Percentiles rank a stretch among this genome's conserved stretches.
Evolutionary conservation across 148 eudicot species (phyloP).

Genomic region (Simmondsia chinensis): DNA sequence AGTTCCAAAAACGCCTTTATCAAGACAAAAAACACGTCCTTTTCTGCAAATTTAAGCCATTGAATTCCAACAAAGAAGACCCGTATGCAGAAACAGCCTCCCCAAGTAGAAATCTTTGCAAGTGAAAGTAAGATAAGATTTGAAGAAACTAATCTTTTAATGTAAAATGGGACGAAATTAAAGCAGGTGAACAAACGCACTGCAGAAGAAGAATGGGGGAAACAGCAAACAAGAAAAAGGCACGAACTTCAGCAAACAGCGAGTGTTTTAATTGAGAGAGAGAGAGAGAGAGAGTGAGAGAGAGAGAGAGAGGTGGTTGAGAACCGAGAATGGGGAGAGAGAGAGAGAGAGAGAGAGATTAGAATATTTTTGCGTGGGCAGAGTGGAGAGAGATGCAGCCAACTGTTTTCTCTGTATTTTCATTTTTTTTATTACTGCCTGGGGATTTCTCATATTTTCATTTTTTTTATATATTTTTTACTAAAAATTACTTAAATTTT

Average conservation of each 20-base stretch:
- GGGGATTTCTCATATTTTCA: no score
- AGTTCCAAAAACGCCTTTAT: constrained; percentile 19
- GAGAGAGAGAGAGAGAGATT: not conserved
- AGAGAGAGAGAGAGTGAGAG: not conserved
- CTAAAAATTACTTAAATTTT: no score
- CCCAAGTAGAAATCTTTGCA: not conserved
- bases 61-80: constrained; percentile 9
- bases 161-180: constrained; percentile 2
- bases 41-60: not conserved
- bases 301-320: constrained; percentile 7
- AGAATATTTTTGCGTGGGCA: no score
- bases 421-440: no score
- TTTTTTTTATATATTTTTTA: no score
- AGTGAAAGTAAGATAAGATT: constrained; percentile 8
- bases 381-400: no score
- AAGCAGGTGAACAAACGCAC: constrained; percentile 24
- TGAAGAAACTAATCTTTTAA: not conserved
- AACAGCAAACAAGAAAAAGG: not conserved
- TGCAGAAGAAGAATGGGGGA: constrained; percentile 3
- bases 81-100: constrained; percentile 13
- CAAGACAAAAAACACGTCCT: not conserved
- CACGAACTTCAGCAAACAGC: not conserved
- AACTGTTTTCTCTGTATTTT: no score
- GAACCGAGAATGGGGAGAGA: not conserved
- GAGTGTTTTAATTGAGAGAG: not conserved